Evolutionary conservation across 768 basidiomycete genomes (phyloP).

Genomic region (Hirschioporus abietinus): DNA sequence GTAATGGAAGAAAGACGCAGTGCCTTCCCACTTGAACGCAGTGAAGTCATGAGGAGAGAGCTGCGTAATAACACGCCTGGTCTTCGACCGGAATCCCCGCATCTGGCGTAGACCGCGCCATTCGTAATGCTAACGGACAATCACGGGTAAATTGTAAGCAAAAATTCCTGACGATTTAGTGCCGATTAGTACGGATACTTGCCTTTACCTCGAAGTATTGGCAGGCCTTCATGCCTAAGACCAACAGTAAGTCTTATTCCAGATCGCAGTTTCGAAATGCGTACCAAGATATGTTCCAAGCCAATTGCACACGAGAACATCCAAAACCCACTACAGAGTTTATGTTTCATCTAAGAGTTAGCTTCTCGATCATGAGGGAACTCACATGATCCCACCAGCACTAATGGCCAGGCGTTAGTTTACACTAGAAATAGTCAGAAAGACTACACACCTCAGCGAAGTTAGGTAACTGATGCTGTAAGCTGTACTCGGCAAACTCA

Average conservation of each 20-base stretch:
- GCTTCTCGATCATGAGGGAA: slow-evolving; percentile 14
- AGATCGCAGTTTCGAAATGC: slow-evolving; percentile 18
- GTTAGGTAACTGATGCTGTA: slow-evolving; percentile 85
- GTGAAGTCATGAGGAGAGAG: slow-evolving; percentile 88
- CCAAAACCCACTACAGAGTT: slow-evolving; percentile 67
- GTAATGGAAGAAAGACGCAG: slow-evolving; percentile 72
- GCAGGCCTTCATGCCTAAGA: slow-evolving; percentile 77
- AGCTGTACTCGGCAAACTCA: slow-evolving; percentile 82
- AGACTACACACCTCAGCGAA: slow-evolving; percentile 66
- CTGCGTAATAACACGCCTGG: slow-evolving; percentile 73
- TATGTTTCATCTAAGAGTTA: background rate
- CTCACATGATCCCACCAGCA: slow-evolving; percentile 94
- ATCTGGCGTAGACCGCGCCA: slow-evolving; percentile 83
- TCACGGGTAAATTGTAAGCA: slow-evolving; percentile 6
- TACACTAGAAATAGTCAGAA: slow-evolving; percentile 18
- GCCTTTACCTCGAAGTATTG: slow-evolving; percentile 88
- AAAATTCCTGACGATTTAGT: background rate
- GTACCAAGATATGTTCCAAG: slow-evolving; percentile 75
- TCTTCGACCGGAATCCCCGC: slow-evolving; percentile 72
- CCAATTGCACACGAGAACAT: slow-evolving; percentile 87
- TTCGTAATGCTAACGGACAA: slow-evolving; percentile 58
- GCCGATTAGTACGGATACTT: slow-evolving; percentile 13
- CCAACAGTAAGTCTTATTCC: slow-evolving; percentile 10
- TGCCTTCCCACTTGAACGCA: slow-evolving; percentile 81
- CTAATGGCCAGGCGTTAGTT: slow-evolving; percentile 31